phyloP scores from a whole-genome alignment of 2,329 filamentous ascomycete species.

The Calonectria henricotiae region DNA sequence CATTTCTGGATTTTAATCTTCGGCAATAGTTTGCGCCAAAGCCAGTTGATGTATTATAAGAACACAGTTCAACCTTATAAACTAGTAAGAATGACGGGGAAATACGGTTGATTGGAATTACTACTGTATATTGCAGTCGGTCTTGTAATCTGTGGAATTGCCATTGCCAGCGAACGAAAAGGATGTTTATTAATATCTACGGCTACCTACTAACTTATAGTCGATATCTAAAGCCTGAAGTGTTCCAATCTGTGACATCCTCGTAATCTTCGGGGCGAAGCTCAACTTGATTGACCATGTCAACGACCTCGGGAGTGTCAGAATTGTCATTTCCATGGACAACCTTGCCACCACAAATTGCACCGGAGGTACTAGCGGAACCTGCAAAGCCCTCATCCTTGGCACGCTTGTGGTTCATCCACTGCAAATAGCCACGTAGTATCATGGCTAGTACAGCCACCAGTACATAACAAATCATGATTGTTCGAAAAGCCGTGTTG shows the following conservation, averaged over 20 bases:
- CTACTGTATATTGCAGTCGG: too few relatives aligned
- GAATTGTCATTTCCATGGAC: conserved; percentile 24
- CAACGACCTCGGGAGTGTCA: neutral
- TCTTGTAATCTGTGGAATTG: too few relatives aligned
- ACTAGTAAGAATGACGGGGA: too few relatives aligned
- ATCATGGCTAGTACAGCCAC: conserved; percentile 63
- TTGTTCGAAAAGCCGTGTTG: conserved; percentile 69
- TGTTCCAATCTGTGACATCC: conserved; percentile 76
- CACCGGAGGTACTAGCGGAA: conserved; percentile 56
- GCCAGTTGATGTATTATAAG: too few relatives aligned
- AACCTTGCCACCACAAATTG: conserved; percentile 53
- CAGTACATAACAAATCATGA: conserved; percentile 71
- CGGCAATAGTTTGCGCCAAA: too few relatives aligned
- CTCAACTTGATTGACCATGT: conserved; percentile 25
- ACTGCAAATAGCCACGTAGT: conserved; percentile 66
- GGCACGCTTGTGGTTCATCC: conserved; percentile 62
- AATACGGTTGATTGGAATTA: too few relatives aligned
- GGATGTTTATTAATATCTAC: too few relatives aligned
- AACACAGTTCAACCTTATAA: too few relatives aligned
- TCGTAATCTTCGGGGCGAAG: conserved; percentile 63
- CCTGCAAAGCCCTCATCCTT: conserved; percentile 64
- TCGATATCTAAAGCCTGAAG: conserved; percentile 73
- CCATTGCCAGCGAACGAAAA: too few relatives aligned
- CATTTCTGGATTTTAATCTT: neutral
- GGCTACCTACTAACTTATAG: conserved; percentile 52